These are phyloP conservation scores for Taiwanofungus camphoratus DNA, from an alignment of 1,284 basidiomycete species.

Conservation along the genomic window DNA sequence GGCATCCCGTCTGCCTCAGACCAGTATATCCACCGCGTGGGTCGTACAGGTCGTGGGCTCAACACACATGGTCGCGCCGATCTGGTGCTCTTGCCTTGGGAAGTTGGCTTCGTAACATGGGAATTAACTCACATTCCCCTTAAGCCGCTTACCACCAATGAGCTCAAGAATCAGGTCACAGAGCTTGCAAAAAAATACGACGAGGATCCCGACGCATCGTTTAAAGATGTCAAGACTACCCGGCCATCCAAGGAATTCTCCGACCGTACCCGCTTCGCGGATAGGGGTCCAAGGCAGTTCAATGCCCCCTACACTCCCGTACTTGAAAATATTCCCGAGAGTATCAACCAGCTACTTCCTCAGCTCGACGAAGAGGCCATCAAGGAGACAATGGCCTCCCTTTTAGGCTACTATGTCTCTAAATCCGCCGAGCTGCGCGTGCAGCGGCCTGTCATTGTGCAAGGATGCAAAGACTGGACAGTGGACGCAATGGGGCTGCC, in stretches of 20 bases:
- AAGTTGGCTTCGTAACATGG: constrained; percentile 66
- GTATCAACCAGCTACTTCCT: constrained; percentile 30
- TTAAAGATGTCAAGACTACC: too few species aligned
- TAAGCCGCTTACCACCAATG: constrained; percentile 48
- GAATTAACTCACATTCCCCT: constrained; percentile 71
- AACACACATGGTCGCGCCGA: constrained; percentile 75
- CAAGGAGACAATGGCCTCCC: constrained; percentile 60
- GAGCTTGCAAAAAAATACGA: constrained; percentile 50
- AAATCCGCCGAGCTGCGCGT: constrained; percentile 48
- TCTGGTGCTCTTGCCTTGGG: constrained; percentile 82
- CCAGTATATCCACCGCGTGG: constrained; percentile 90
- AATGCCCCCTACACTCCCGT: constrained; percentile 8
- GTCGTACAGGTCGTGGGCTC: constrained; percentile 82
- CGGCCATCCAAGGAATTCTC: background rate
- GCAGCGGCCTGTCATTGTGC: constrained; percentile 42
- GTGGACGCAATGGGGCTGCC: constrained; percentile 44
- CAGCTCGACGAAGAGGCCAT: constrained; percentile 51
- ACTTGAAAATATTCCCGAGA: constrained; percentile 14
- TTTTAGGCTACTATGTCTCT: constrained; percentile 75
- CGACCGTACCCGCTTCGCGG: background rate
- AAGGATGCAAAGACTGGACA: constrained; percentile 67
- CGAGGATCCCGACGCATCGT: constrained; percentile 30
- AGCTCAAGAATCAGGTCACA: constrained; percentile 46
- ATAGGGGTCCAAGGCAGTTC: constrained; percentile 13
- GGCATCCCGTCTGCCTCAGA: constrained; percentile 72